These are phyloP conservation scores for Lupinus albus DNA, from an alignment of 306 rosid genomes.

Conservation along the genomic window DNA sequence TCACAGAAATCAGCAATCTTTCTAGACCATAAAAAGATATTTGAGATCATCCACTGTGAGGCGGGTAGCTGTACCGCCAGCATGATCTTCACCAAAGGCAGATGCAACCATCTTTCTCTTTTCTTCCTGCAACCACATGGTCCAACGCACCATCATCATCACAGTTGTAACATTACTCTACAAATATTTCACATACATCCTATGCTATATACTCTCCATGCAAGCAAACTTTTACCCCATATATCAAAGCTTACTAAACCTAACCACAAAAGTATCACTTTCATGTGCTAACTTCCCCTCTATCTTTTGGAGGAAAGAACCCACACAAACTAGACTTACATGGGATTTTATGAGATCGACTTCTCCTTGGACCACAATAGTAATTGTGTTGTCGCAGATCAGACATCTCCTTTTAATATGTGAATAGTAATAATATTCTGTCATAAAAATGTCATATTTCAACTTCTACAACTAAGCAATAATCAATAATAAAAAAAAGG, in stretches of 20 bases:
- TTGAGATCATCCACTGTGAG: constrained; percentile 91
- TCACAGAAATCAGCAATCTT: constrained; percentile 6
- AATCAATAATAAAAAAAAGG: not conserved
- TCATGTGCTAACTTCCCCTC: constrained; percentile 3
- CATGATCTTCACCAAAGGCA: constrained; percentile 93
- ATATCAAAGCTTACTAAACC: constrained; percentile 22
- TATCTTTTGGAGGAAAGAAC: constrained; percentile 11
- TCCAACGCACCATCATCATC: constrained; percentile 38
- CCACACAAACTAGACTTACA: not conserved
- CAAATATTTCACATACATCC: not conserved
- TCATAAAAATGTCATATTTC: not conserved
- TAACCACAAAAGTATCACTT: not conserved
- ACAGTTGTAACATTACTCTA: constrained; percentile 28
- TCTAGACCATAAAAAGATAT: constrained; percentile 88
- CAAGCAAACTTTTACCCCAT: not conserved
- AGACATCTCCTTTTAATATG: not conserved
- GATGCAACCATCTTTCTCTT: constrained; percentile 97
- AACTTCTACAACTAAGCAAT: not conserved
- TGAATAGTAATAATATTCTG: not conserved
- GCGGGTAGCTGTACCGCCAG: constrained; percentile 72
- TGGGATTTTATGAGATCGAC: constrained; percentile 2
- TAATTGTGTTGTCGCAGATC: not conserved
- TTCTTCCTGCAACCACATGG: constrained; percentile 69
- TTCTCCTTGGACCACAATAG: not conserved
- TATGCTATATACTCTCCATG: not conserved